phyloP scores from a whole-genome alignment of 2,329 filamentous ascomycete species.

The Penicillium expansum region DNA sequence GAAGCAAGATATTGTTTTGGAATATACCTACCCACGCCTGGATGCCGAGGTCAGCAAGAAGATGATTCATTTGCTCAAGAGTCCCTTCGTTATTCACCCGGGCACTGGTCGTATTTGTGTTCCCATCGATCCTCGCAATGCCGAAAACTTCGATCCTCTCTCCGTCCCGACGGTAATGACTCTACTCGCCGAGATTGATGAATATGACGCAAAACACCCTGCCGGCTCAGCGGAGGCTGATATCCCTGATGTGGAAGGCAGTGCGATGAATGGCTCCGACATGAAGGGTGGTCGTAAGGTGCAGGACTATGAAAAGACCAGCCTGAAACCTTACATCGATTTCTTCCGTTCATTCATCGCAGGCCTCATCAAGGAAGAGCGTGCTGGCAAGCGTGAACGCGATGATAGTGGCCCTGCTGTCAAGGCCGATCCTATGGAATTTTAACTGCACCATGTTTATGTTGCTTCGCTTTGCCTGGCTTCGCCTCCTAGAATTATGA shows the following conservation, averaged over 20 bases:
- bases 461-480: not conserved
- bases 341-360: constrained; percentile 81
- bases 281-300: constrained; percentile 47
- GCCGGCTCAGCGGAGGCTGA: constrained; percentile 38
- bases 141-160: constrained; percentile 84
- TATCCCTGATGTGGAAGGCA: constrained; percentile 42
- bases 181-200: constrained; percentile 80
- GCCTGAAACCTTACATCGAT: constrained; percentile 87
- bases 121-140: constrained; percentile 72
- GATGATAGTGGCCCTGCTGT: constrained; percentile 46
- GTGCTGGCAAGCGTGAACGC: constrained; percentile 50
- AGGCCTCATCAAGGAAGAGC: constrained; percentile 72
- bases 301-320: constrained; percentile 96
- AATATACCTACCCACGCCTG: constrained; percentile 96
- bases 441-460: constrained; percentile 43
- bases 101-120: constrained; percentile 94
- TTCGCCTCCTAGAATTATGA: constrained; percentile 13
- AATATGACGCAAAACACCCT: constrained; percentile 57
- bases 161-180: constrained; percentile 84
- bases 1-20: constrained; percentile 92
- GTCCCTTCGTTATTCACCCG: constrained; percentile 92
- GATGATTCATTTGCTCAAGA: constrained; percentile 95
- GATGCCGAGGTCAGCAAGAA: constrained; percentile 98
- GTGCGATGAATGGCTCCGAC: constrained; percentile 31
- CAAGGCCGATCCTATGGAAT: constrained; percentile 60